Base-by-base conservation (phyloP, 2,329 filamentous ascomycete genomes). In the Camillea tinctor region DNA sequence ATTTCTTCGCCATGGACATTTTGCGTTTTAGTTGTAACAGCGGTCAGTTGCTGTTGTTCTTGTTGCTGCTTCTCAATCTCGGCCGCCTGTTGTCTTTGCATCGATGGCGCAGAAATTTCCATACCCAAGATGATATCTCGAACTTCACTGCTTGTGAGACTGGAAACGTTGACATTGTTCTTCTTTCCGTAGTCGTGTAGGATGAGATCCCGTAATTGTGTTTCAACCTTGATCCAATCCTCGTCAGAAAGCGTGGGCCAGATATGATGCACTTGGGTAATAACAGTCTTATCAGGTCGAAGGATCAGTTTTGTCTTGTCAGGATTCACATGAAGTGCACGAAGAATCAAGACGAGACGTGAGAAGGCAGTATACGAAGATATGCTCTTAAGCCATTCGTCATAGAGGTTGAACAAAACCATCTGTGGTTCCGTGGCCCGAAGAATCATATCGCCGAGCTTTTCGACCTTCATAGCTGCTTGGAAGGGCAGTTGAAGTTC, bases 151-250 rank as follows among this genome's bases (percentile, higher is more conserved):
- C 88, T 97, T 1, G 95, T 99, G 77, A 99, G 83, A 75, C 93
- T 97, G 17, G 96, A 96, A 13, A 95, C 94, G 70, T 99, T 99
- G 80, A 99, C 95, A 69, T 98, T 99, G 82, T 99, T 99, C 85
- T 99, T 99, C 86, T 98, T 99, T 73, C 95, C 95, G 74, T 99
- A 99, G 74, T 99, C 95, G 68, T 98, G 97, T 68, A 99, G 75
- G 70, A 99, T 99, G 66, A 99, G 81, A 81, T 99, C 95, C 75
- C 95, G 89, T 50, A 99, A 81, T 73, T 96, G 92, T 52, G 93
- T 93, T 82, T 99, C 95, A n/a, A 99, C 92, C 85, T 97, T 97
- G 78, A 99, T 95, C 95, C 95, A 99, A 64, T 97, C 93, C 69
- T 99, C 95, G 66, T 99, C 95, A 0, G 91, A 89, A 58, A 99